Base-by-base conservation (phyloP, 176 grass and related monocot genomes). In the Hsuehochloa calcarea region DNA sequence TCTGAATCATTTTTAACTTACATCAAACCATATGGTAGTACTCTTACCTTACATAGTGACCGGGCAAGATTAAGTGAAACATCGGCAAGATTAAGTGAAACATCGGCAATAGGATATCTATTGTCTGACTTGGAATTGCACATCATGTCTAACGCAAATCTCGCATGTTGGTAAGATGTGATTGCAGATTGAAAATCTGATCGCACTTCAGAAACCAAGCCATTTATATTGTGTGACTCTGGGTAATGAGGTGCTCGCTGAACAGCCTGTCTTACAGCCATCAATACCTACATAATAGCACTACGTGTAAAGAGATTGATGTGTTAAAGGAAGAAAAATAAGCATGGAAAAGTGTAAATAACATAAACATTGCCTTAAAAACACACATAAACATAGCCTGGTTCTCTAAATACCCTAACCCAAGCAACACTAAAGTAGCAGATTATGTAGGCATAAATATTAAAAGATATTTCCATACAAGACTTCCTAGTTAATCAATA, bases 1-100 rank as follows among this genome's bases (percentile, higher is more conserved):
- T 70, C 41, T 43, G 35, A 51, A 37, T 52, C 26, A 15, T 47
- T 78, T 61, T 55, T 77, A 70, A 65, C 37, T 65, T 71, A n/a
- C 38, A 86, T 64, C 71, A 84, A 72, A 82, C 46, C 26, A 86
- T 26, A 23, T 4, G 29, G 7, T 75, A 89, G 49, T 76, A 69
- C 38, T 59, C 70, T 90, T 89, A 95, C 96, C 96, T 92, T 95
- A 75, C 86, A 92, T 17, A 95, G 86, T 75, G 96, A 92, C 74
- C 96, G 86, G 70, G 88, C 91, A 94, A 98, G 96, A 85, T 98
- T 98, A 50, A 98, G 38, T 22, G 91, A 98, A n/a, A n/a, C n/a
- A n/a, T n/a, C n/a, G n/a, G n/a, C n/a, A n/a, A n/a, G 96, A 85
- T 98, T 98, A 50, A 98, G 38, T 22, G 91, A 98, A 65, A 98